These are phyloP conservation scores for Arthrobotrys sphaeroides DNA, from an alignment of 2,329 filamentous ascomycete genomes.

Conservation along the genomic window DNA sequence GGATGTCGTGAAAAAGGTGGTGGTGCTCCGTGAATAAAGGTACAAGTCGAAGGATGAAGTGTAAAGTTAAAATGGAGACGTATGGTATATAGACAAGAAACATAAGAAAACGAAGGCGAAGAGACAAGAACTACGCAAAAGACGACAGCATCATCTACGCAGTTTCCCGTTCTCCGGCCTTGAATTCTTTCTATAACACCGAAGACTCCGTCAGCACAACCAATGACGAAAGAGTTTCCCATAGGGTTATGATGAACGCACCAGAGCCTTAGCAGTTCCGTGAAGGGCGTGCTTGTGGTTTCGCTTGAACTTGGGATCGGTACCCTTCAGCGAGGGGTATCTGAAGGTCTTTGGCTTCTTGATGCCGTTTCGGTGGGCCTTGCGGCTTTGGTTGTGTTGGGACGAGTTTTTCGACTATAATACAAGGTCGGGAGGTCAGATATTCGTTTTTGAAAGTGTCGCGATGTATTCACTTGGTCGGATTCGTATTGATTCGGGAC, in stretches of 20 bases:
- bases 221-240: no score
- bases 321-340: conserved; percentile 98
- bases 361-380: conserved; percentile 99
- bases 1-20: conserved; percentile 19
- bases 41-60: conserved; percentile 37
- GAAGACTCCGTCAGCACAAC: conserved; percentile 59
- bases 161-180: conserved; percentile 91
- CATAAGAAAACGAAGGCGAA: conserved; percentile 24
- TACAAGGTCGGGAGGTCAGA: conserved; percentile 61
- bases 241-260: no score
- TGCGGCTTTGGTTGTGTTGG: conserved; percentile 97
- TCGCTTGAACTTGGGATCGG: conserved; percentile 99
- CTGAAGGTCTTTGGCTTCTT: conserved; percentile 99
- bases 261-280: conserved; percentile 97
- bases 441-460: conserved; percentile 14
- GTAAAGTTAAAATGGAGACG: conserved; percentile 25
- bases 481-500: not conserved
- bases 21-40: conserved; percentile 40
- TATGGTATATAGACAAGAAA: conserved; percentile 50
- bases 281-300: conserved; percentile 99
- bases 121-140: conserved; percentile 33
- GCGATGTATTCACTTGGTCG: not conserved
- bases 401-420: conserved; percentile 98
- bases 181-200: conserved; percentile 86
- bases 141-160: conserved; percentile 67